Evolutionary conservation across 2,329 filamentous ascomycete genomes (phyloP).

Genomic region (Paracorniculantispora psalliotae): DNA sequence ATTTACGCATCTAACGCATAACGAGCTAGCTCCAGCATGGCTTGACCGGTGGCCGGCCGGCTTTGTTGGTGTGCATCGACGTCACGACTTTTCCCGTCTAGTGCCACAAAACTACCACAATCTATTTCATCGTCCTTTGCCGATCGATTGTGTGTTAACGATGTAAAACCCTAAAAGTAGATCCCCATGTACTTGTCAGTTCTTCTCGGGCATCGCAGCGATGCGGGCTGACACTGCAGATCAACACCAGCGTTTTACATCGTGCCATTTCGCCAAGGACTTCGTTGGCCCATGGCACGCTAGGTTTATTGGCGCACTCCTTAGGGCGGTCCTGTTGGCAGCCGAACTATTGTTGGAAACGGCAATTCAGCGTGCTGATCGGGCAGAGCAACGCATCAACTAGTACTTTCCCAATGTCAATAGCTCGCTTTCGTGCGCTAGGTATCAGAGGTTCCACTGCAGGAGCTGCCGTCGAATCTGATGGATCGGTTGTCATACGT

Average conservation of each 20-base stretch:
- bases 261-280: neutral
- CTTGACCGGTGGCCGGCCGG: too few species aligned
- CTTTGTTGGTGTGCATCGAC: neutral
- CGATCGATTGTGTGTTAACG: too few species aligned
- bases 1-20: neutral
- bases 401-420: too few species aligned
- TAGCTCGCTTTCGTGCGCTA: too few species aligned
- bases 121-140: too few species aligned
- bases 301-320: neutral
- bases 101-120: neutral
- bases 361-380: neutral
- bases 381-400: neutral
- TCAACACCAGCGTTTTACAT: neutral
- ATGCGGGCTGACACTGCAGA: neutral
- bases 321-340: neutral
- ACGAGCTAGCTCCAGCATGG: neutral
- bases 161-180: neutral
- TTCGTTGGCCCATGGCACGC: neutral
- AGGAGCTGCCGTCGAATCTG: too few species aligned
- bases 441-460: neutral
- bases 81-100: neutral
- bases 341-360: neutral
- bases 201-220: neutral
- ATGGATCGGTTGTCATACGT: neutral
- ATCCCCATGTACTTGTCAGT: neutral